Evolutionary conservation across 192 early-diverging fungal species (phyloP).

Genomic region (Mortierella claussenii): DNA sequence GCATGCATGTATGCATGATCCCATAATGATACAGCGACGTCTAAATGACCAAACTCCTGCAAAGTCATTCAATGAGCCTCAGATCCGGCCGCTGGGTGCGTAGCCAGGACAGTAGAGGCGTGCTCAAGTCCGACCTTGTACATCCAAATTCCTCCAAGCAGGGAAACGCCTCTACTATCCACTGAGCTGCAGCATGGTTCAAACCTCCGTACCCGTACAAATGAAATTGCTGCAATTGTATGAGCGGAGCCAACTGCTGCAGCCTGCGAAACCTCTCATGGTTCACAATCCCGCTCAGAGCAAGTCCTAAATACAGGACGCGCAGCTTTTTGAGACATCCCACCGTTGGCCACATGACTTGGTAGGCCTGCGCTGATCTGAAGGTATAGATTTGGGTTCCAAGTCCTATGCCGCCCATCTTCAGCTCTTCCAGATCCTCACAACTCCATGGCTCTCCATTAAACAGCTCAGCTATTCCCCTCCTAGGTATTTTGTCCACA

Average conservation of each 20-base stretch:
- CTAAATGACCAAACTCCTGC: too few relatives aligned
- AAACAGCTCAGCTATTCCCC: neutral
- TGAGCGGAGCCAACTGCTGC: too few relatives aligned
- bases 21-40: too few relatives aligned
- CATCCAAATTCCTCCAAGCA: constrained; percentile 7
- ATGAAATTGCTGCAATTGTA: too few relatives aligned
- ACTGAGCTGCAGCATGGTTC: constrained; percentile 4
- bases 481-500: too few relatives aligned
- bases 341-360: constrained; percentile 1
- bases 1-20: too few relatives aligned
- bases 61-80: neutral
- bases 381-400: too few relatives aligned
- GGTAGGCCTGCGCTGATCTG: neutral
- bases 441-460: constrained; percentile 10
- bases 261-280: too few relatives aligned
- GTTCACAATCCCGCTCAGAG: too few relatives aligned
- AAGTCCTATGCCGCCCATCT: neutral
- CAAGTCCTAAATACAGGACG: neutral
- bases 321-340: neutral
- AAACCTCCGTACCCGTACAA: constrained; percentile 3
- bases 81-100: neutral
- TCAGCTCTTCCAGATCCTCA: neutral
- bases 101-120: constrained; percentile 17
- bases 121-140: neutral
- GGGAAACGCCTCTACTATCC: constrained; percentile 6